Percentiles rank a stretch among this genome's conserved stretches.
Evolutionary conservation across 2,329 filamentous ascomycete genomes (phyloP).

Genomic region (Xenoacremonium recifei): DNA sequence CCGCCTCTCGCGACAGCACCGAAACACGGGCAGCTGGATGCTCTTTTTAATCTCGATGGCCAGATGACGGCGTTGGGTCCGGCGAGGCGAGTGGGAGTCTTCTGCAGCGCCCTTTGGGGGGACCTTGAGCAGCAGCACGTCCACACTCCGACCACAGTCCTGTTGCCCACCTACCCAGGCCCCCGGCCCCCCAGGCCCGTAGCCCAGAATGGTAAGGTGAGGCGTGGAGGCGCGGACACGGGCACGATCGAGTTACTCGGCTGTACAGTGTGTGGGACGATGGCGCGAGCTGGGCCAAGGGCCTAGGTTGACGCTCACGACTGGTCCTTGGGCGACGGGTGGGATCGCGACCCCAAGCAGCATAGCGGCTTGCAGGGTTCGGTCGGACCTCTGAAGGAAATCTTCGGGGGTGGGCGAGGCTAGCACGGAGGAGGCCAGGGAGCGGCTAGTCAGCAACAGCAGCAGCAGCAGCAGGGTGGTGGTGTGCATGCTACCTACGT

Average conservation of each 20-base stretch:
- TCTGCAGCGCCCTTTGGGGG: too few species aligned
- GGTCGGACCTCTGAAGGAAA: too few species aligned
- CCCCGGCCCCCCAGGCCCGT: constrained; percentile 12
- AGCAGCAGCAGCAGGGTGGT: not conserved
- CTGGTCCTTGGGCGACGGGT: constrained; percentile 2
- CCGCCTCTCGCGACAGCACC: not conserved
- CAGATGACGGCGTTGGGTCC: constrained; percentile 6
- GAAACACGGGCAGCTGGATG: constrained; percentile 2
- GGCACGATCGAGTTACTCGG: constrained; percentile 27
- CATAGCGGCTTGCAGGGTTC: constrained; percentile 1
- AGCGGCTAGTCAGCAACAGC: too few species aligned
- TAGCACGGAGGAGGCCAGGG: too few species aligned
- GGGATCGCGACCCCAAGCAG: constrained; percentile 1
- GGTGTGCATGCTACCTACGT: not conserved
- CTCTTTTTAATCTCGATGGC: constrained; percentile 16
- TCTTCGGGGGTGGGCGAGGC: too few species aligned
- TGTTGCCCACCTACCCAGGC: constrained; percentile 4
- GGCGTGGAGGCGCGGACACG: constrained; percentile 26
- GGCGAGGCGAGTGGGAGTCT: constrained; percentile 5
- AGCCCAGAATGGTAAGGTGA: constrained; percentile 23
- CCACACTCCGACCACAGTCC: too few species aligned
- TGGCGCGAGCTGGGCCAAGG: constrained; percentile 25
- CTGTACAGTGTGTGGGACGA: constrained; percentile 31
- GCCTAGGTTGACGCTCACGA: constrained; percentile 1
- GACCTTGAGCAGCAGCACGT: too few species aligned